Percentiles rank a stretch among this genome's conserved stretches.
phyloP scores from a whole-genome alignment of 2,329 filamentous ascomycete species.

The Sporothrix schenckii region DNA sequence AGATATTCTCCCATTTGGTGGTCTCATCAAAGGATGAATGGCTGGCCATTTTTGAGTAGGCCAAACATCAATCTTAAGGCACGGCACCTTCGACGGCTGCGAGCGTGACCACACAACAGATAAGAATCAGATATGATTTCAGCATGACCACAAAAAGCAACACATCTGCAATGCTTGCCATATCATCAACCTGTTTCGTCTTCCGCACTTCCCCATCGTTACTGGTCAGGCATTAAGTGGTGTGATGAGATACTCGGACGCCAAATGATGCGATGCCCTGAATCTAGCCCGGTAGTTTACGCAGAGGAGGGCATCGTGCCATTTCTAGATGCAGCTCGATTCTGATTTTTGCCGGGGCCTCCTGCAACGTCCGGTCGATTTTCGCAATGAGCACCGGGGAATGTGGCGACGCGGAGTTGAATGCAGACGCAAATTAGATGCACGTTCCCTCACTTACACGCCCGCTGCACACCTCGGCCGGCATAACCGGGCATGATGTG shows the following conservation, averaged over 20 bases:
- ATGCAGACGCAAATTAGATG: neutral
- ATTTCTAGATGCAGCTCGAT: neutral
- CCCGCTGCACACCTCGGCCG: conserved; percentile 16
- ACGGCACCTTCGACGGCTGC: conserved; percentile 1
- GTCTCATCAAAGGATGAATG: neutral
- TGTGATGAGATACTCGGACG: neutral
- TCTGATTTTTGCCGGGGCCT: neutral
- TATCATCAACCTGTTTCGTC: neutral
- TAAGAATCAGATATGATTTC: neutral
- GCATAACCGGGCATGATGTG: neutral
- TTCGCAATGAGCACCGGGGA: neutral
- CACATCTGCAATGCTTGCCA: no score
- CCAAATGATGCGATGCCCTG: neutral
- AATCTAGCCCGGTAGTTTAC: neutral
- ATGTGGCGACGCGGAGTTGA: neutral
- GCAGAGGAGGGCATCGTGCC: neutral
- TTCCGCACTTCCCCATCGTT: neutral
- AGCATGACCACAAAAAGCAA: no score
- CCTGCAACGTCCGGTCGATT: neutral
- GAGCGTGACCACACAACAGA: conserved; percentile 14
- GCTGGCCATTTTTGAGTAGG: neutral
- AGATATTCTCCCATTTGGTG: conserved; percentile 11
- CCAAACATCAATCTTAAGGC: neutral
- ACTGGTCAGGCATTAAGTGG: neutral
- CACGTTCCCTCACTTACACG: conserved; percentile 9